Evolutionary conservation across 2,329 filamentous ascomycete species (phyloP), one percentile per base, ranked within the genome.

Genomic region (Coniella lustricola): DNA sequence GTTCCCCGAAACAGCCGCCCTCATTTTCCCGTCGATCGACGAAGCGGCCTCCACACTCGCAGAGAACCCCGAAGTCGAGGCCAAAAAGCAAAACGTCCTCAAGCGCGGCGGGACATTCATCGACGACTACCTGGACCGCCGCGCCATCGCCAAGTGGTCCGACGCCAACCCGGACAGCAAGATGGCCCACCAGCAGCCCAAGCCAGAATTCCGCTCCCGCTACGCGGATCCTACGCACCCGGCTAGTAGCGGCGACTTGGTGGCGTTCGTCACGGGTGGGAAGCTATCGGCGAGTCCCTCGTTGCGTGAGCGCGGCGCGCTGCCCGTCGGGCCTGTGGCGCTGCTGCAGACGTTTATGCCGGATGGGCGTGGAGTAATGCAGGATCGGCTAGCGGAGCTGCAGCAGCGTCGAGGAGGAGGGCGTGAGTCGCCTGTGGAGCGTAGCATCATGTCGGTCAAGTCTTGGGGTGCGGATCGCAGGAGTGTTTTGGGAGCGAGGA

Each of bases 21-120:
- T 79, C 3, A 56, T 75, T 5, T 78, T 72, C 45, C 75, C 74
- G 0, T 61, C 59, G 3, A 60, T 74, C 1, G 68, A 75, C 33
- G 50, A 52, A 13, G 34, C 57, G 10, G 45, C 59, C 5, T 53
- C 50, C 3, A 21, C 34, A 21, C 17, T 41, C 20, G 49, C 53
- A 18, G 25, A 49, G n/a, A 48, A 46, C 25, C 47, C 57, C 2
- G 49, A 49, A 2, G 41, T 56, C 2, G 52, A 54, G 9, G 36
- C 29, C n/a, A 54, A 58, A 49, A 56, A 57, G 42, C 44, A 56
- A 49, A 51, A 50, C n/a, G 50, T 47, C 1, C 12, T 54, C 29
- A 55, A 51, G 41, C 45, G 59, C 16, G 52, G 51, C 12, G 56
- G 54, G 9, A 29, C 43, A 5, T 61, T 59, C 49, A 25, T 59